These are phyloP conservation scores for Cladochytrium replicatum DNA, from an alignment of 192 early-diverging fungal species.

Conservation along the genomic window DNA sequence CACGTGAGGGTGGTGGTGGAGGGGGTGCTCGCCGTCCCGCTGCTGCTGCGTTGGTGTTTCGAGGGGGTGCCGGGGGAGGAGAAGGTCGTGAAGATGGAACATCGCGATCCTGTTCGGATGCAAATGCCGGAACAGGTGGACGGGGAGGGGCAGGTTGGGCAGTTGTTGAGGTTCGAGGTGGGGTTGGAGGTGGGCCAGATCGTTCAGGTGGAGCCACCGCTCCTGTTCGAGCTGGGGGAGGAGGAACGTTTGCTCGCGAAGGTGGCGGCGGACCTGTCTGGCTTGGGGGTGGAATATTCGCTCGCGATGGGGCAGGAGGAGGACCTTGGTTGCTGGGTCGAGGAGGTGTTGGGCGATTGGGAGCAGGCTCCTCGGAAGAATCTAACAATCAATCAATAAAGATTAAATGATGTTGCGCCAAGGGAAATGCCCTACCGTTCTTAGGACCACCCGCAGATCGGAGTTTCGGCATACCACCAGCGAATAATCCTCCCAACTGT, in stretches of 20 bases:
- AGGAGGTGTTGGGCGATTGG: not conserved
- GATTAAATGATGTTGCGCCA: slow-evolving; percentile 4
- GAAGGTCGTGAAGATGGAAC: slow-evolving; percentile 15
- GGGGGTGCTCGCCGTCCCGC: slow-evolving; percentile 9
- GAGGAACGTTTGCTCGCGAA: not conserved
- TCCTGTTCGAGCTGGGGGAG: slow-evolving; percentile 8
- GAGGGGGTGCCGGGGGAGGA: slow-evolving; percentile 5
- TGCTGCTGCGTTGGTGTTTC: not conserved
- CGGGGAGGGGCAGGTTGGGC: slow-evolving; percentile 9
- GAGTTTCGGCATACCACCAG: slow-evolving; percentile 50
- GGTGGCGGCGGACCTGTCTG: slow-evolving; percentile 3
- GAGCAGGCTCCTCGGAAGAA: not conserved
- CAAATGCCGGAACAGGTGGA: not conserved
- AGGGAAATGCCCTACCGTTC: slow-evolving; percentile 1
- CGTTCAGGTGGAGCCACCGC: slow-evolving; percentile 6
- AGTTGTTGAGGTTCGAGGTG: not conserved
- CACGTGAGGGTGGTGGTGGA: slow-evolving; percentile 4
- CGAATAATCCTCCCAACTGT: slow-evolving; percentile 43
- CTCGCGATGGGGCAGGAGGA: slow-evolving; percentile 3
- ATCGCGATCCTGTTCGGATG: not conserved
- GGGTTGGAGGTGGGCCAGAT: slow-evolving; percentile 6
- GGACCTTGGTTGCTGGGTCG: not conserved
- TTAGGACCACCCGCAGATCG: slow-evolving; percentile 19
- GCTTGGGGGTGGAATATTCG: slow-evolving; percentile 9
- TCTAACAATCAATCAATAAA: not conserved